phyloP scores from a whole-genome alignment of 495 filamentous ascomycete genomes.

The Penicillium ochrochloron region DNA sequence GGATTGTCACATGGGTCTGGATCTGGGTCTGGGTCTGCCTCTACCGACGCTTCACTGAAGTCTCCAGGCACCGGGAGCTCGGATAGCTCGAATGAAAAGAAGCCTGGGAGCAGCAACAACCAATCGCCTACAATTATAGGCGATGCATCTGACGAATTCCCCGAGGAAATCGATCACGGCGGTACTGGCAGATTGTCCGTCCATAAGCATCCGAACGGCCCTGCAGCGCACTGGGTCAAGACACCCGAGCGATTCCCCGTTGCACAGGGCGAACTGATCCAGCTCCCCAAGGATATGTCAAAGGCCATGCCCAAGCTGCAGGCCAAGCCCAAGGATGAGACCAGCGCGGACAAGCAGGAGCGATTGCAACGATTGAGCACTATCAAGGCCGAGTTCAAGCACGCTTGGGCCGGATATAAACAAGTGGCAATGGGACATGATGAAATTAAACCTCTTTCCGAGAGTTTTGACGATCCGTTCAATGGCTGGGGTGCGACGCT shows the following conservation, averaged over 20 bases:
- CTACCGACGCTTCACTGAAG: conserved; percentile 13
- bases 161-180: conserved; percentile 24
- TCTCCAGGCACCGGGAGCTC: conserved; percentile 6
- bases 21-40: conserved; percentile 8
- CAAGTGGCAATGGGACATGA: conserved; percentile 78
- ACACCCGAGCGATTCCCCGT: conserved; percentile 76
- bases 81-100: neutral
- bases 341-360: conserved; percentile 59
- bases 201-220: conserved; percentile 34
- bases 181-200: conserved; percentile 44
- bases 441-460: conserved; percentile 71
- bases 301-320: conserved; percentile 79
- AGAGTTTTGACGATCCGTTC: conserved; percentile 71
- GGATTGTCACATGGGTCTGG: conserved; percentile 4
- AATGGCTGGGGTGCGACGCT: conserved; percentile 94
- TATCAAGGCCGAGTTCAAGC: conserved; percentile 68
- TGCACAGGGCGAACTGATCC: conserved; percentile 67
- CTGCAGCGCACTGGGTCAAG: conserved; percentile 68
- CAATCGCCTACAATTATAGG: neutral
- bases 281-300: conserved; percentile 71
- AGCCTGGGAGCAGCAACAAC: conserved; percentile 1
- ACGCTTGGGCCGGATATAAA: conserved; percentile 79
- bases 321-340: conserved; percentile 68
- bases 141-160: neutral
- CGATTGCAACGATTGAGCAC: conserved; percentile 66